phyloP scores from a whole-genome alignment of 2,329 filamentous ascomycete species.

The Epichloe uncinata region DNA sequence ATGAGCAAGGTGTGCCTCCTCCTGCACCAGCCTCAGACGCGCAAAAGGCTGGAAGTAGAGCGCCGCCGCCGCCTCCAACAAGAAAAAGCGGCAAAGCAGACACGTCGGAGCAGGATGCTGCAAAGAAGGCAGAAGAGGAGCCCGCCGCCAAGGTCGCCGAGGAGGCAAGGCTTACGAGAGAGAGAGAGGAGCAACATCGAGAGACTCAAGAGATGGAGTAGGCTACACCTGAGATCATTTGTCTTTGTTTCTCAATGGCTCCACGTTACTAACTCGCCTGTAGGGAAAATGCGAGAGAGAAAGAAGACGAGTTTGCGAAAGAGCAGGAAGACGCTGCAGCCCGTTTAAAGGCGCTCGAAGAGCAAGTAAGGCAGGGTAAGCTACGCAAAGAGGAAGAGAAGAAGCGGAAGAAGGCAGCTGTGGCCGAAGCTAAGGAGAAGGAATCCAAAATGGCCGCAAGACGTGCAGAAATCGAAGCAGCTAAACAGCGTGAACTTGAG shows the following conservation, averaged over 20 bases:
- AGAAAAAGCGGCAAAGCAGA: conserved; percentile 55
- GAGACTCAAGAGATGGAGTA: conserved; percentile 73
- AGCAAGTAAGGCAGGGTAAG: conserved; percentile 87
- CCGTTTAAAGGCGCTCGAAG: conserved; percentile 77
- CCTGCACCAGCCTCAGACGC: conserved; percentile 41
- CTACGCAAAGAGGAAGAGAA: conserved; percentile 95
- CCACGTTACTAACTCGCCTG: conserved; percentile 14
- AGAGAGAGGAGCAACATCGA: conserved; percentile 58
- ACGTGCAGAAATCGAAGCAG: conserved; percentile 82
- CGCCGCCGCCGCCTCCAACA: conserved; percentile 67
- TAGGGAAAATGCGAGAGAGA: conserved; percentile 59
- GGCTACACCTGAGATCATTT: conserved; percentile 27
- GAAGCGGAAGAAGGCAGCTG: conserved; percentile 75
- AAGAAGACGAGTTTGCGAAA: conserved; percentile 67
- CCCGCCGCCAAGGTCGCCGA: conserved; percentile 46
- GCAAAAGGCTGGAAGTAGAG: conserved; percentile 38
- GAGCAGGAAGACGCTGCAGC: conserved; percentile 73
- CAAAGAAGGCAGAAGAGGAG: conserved; percentile 46
- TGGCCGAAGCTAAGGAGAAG: conserved; percentile 77
- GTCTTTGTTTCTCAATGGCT: neutral
- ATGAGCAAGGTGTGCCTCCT: conserved; percentile 55
- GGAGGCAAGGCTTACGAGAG: conserved; percentile 51
- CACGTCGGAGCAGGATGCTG: conserved; percentile 37
- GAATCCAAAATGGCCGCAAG: conserved; percentile 73
- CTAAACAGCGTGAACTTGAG: conserved; percentile 79